phyloP scores from a whole-genome alignment of 2,329 filamentous ascomycete species.

The Niveomyces coronatus region DNA sequence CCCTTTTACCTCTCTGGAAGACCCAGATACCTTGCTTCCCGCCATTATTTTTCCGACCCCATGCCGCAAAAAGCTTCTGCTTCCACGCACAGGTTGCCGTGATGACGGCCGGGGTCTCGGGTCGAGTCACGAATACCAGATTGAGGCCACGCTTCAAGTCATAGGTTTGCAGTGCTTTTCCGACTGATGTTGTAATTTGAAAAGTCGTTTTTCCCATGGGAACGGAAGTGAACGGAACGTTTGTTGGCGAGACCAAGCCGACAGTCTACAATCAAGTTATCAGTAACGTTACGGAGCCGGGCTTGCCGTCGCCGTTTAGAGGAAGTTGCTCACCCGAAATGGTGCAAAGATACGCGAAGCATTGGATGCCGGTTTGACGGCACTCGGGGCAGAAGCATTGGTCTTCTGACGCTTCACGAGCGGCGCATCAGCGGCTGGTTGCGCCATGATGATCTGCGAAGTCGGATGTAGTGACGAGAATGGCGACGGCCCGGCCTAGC shows the following conservation, averaged over 20 bases:
- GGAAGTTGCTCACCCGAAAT: slow-evolving; percentile 59
- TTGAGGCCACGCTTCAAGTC: slow-evolving; percentile 84
- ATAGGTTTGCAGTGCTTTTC: slow-evolving; percentile 86
- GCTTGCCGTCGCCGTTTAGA: too few species aligned
- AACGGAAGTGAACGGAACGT: slow-evolving; percentile 80
- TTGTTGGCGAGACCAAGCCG: slow-evolving; percentile 83
- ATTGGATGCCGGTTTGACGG: slow-evolving; percentile 29
- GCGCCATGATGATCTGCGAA: slow-evolving; percentile 36
- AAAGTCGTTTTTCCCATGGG: slow-evolving; percentile 90
- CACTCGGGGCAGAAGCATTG: slow-evolving; percentile 26
- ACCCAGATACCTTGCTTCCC: slow-evolving; percentile 68
- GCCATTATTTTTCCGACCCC: slow-evolving; percentile 52
- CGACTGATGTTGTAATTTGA: slow-evolving; percentile 93
- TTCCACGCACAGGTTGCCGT: slow-evolving; percentile 85
- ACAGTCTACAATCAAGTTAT: slow-evolving; percentile 53
- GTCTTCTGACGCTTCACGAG: slow-evolving; percentile 70
- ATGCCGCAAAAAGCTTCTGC: slow-evolving; percentile 78
- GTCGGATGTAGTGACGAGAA: neutral
- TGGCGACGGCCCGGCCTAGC: slow-evolving; percentile 14
- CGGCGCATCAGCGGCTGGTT: slow-evolving; percentile 49
- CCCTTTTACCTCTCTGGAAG: slow-evolving; percentile 81
- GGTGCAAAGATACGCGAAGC: slow-evolving; percentile 84
- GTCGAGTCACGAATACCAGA: slow-evolving; percentile 84
- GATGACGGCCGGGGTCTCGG: slow-evolving; percentile 76
- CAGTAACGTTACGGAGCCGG: slow-evolving; percentile 6